phyloP scores from a whole-genome alignment of 768 basidiomycete genomes.

The Trichaptum fuscoviolaceum region DNA sequence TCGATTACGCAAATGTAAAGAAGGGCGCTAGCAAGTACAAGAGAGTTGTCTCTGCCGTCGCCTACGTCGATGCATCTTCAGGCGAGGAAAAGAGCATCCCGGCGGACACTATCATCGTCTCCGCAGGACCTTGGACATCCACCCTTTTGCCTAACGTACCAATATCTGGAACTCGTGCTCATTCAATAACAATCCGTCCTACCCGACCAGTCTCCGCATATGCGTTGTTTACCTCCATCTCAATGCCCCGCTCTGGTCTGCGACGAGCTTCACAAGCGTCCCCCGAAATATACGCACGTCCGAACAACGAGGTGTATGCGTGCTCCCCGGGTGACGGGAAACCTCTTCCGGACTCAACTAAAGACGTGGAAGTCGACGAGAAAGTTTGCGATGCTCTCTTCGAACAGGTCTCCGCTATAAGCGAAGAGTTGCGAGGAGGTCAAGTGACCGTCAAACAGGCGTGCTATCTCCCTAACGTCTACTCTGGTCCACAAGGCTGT shows the following conservation, averaged over 20 bases:
- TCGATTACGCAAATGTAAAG: slow-evolving; percentile 5
- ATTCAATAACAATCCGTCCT: slow-evolving; percentile 64
- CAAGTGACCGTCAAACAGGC: slow-evolving; percentile 55
- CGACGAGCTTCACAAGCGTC: slow-evolving; percentile 28
- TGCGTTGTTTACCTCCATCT: slow-evolving; percentile 79
- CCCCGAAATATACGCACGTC: slow-evolving; percentile 72
- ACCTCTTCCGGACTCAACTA: slow-evolving; percentile 62
- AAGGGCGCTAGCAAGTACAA: slow-evolving; percentile 18
- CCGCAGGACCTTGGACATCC: slow-evolving; percentile 87
- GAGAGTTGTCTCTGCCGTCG: slow-evolving; percentile 40
- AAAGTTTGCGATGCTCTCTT: slow-evolving; percentile 50
- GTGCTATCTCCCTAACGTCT: slow-evolving; percentile 72
- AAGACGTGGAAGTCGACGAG: slow-evolving; percentile 59
- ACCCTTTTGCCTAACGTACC: slow-evolving; percentile 50
- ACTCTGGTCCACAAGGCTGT: slow-evolving; percentile 40
- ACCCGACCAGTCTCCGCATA: slow-evolving; percentile 54
- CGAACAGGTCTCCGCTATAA: slow-evolving; percentile 56
- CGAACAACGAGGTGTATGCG: slow-evolving; percentile 64
- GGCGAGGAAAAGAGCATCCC: slow-evolving; percentile 30
- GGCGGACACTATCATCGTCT: slow-evolving; percentile 68
- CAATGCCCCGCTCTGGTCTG: slow-evolving; percentile 26
- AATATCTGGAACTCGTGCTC: slow-evolving; percentile 60
- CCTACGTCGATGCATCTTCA: slow-evolving; percentile 26
- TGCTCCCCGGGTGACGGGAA: slow-evolving; percentile 78
- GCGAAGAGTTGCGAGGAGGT: slow-evolving; percentile 49